Conservation (phyloP, 305 asterid species). For the Fraxinus dipetala region DNA sequence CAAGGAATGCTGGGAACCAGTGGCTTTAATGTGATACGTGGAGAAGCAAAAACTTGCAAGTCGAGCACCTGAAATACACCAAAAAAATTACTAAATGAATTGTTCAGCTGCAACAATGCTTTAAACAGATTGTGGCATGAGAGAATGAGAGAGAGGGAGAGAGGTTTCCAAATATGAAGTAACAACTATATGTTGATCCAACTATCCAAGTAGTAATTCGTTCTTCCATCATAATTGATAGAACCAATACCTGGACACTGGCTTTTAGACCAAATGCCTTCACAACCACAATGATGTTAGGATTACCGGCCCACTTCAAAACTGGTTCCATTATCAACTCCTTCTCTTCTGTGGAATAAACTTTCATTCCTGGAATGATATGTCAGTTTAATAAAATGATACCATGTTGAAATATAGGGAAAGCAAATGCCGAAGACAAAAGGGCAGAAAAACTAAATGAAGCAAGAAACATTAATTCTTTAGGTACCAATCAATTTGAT, state of each 20-base stretch:
- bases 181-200: background rate
- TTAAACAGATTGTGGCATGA: background rate
- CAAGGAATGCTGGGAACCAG: slow-evolving; percentile 94
- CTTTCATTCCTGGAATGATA: slow-evolving; percentile 75
- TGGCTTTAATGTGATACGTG: slow-evolving; percentile 93
- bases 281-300: slow-evolving; percentile 76
- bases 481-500: background rate
- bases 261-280: slow-evolving; percentile 90
- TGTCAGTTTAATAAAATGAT: background rate
- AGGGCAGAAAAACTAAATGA: background rate
- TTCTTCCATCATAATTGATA: background rate
- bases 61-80: slow-evolving; percentile 65
- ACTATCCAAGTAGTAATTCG: background rate
- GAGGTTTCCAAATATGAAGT: background rate
- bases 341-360: slow-evolving; percentile 84
- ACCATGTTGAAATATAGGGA: background rate
- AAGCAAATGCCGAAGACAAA: background rate
- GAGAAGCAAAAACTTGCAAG: slow-evolving; percentile 89
- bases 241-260: slow-evolving; percentile 71
- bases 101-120: background rate
- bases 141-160: background rate
- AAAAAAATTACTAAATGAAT: background rate
- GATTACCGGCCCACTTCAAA: slow-evolving; percentile 93
- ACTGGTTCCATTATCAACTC: slow-evolving; percentile 92
- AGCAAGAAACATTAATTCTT: background rate